phyloP scores from a whole-genome alignment of 129 eudicot genomes.

The Chrysanthemum lavandulifolium region DNA sequence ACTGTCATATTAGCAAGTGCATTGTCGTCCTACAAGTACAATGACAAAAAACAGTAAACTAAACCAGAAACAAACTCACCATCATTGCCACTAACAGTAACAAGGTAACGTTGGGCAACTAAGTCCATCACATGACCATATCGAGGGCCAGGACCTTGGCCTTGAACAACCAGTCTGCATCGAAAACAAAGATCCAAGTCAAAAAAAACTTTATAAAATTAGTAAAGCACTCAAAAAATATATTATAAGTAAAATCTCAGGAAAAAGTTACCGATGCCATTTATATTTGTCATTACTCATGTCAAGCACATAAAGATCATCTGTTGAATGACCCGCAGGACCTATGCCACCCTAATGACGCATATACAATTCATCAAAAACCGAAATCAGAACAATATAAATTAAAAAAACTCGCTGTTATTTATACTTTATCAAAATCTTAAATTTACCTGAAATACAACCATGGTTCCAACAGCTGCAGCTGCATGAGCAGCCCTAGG shows the following conservation, averaged over 20 bases:
- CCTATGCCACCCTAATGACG: conserved; percentile 91
- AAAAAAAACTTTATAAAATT: conserved; percentile 2
- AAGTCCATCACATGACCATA: conserved; percentile 98
- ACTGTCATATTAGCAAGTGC: background rate
- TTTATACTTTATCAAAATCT: conserved; percentile 2
- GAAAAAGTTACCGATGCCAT: conserved; percentile 79
- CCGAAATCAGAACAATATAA: conserved; percentile 11
- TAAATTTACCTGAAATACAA: conserved; percentile 86
- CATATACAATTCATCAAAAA: conserved; percentile 26
- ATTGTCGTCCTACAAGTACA: too few species aligned
- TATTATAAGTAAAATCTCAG: background rate
- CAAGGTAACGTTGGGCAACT: conserved; percentile 95
- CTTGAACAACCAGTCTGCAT: conserved; percentile 94
- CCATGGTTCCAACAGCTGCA: conserved; percentile 97
- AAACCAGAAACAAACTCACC: conserved; percentile 54
- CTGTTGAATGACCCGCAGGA: conserved; percentile 97
- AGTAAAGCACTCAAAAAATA: background rate
- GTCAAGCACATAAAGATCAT: conserved; percentile 93
- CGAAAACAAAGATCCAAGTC: conserved; percentile 25
- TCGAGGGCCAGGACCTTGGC: conserved; percentile 94
- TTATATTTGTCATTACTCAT: conserved; percentile 89
- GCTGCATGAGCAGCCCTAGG: conserved; percentile 99
- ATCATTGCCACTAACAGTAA: conserved; percentile 91
- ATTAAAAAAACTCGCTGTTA: background rate
- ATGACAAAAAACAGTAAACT: background rate